Evolutionary conservation across 2,329 filamentous ascomycete genomes (phyloP).

Genomic region (Paecilomyces variotii): DNA sequence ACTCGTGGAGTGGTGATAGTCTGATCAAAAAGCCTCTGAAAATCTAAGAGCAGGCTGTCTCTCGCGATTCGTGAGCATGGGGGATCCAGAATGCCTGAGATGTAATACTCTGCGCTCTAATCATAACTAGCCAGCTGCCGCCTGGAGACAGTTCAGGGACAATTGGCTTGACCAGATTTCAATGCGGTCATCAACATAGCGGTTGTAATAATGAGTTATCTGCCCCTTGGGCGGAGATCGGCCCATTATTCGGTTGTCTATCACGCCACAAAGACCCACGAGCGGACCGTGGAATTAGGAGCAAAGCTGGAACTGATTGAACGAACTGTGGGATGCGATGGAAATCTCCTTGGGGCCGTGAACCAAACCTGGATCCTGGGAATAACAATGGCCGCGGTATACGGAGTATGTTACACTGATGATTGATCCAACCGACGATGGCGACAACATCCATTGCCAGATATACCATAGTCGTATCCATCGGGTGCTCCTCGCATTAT

Average conservation of each 20-base stretch:
- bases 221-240: background rate
- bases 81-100: background rate
- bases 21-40: background rate
- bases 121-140: no score
- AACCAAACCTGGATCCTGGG: no score
- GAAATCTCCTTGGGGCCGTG: background rate
- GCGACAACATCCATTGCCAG: background rate
- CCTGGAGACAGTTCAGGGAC: background rate
- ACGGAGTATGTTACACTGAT: background rate
- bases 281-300: background rate
- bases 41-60: background rate
- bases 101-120: background rate
- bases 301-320: background rate
- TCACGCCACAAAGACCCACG: background rate
- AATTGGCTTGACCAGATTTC: background rate
- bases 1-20: background rate
- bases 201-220: background rate
- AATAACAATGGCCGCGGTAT: background rate
- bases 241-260: background rate
- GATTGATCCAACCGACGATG: background rate
- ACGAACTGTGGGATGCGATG: background rate
- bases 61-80: background rate
- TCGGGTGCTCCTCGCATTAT: background rate
- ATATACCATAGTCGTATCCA: background rate
- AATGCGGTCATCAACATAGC: background rate